Percentiles rank a stretch among this genome's conserved stretches.
Evolutionary conservation across 805 yeast species (phyloP).

Genomic region (Alloascoidea hylecoeti): DNA sequence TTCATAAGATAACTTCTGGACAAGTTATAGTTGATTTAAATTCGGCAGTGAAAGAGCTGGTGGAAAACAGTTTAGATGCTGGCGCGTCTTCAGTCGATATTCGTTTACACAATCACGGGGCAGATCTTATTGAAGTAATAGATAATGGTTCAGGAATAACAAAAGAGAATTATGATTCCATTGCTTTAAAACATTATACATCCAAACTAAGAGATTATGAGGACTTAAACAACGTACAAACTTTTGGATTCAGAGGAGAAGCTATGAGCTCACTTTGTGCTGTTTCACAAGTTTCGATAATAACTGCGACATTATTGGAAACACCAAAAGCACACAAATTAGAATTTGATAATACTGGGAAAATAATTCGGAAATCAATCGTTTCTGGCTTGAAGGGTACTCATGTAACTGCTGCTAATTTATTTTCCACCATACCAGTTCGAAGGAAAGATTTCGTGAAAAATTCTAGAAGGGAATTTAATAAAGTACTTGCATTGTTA

Average conservation of each 20-base stretch:
- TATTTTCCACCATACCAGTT: constrained; percentile 71
- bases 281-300: constrained; percentile 28
- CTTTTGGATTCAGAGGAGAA: constrained; percentile 66
- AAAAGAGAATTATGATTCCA: constrained; percentile 25
- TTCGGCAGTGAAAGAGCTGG: constrained; percentile 69
- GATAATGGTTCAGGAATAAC: constrained; percentile 70
- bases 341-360: constrained; percentile 42
- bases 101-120: constrained; percentile 54
- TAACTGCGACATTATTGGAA: constrained; percentile 25
- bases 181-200: constrained; percentile 38
- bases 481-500: constrained; percentile 45
- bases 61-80: constrained; percentile 85
- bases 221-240: constrained; percentile 22
- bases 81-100: constrained; percentile 54
- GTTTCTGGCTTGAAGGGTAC: constrained; percentile 61
- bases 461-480: constrained; percentile 56
- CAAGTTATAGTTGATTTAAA: constrained; percentile 78
- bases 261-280: constrained; percentile 44
- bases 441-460: constrained; percentile 60
- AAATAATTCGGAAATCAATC: constrained; percentile 19
- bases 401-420: constrained; percentile 33
- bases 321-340: constrained; percentile 47
- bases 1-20: constrained; percentile 76
- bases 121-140: constrained; percentile 50
- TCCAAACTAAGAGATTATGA: constrained; percentile 31